Conservation (phyloP, 2,329 filamentous ascomycete genomes). For the Pyrenophora tritici-repentis region DNA sequence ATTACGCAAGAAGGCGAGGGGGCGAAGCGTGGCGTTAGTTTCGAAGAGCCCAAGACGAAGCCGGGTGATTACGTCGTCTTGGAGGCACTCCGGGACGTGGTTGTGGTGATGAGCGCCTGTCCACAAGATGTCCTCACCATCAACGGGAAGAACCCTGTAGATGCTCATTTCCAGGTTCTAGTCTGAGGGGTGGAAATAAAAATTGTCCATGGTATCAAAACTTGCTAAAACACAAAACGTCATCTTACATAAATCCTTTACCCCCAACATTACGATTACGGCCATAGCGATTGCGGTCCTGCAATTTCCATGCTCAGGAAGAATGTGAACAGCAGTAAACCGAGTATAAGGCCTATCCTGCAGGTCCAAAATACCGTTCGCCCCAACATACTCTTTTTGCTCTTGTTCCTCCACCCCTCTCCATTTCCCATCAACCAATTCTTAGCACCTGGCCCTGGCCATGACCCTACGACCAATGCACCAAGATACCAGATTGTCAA, state of each 20-base stretch:
- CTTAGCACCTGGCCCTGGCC: background rate
- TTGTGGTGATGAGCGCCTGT: slow-evolving; percentile 55
- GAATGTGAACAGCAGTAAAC: slow-evolving; percentile 21
- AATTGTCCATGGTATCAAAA: background rate
- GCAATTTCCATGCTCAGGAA: slow-evolving; percentile 22
- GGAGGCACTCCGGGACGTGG: slow-evolving; percentile 52
- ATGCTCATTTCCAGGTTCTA: slow-evolving; percentile 50
- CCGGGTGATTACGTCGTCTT: slow-evolving; percentile 52
- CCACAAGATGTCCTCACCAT: slow-evolving; percentile 53
- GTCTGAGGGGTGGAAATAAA: slow-evolving; percentile 1
- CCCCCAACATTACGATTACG: background rate
- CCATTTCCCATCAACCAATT: background rate
- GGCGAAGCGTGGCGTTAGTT: slow-evolving; percentile 42
- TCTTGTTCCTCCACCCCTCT: background rate
- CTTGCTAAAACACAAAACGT: background rate
- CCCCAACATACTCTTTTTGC: slow-evolving; percentile 4
- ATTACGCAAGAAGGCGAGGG: slow-evolving; percentile 46
- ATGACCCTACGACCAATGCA: slow-evolving; percentile 7
- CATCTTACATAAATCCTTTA: background rate
- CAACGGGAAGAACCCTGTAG: slow-evolving; percentile 50
- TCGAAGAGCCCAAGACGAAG: slow-evolving; percentile 49
- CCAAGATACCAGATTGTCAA: slow-evolving; percentile 22
- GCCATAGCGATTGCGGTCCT: slow-evolving; percentile 15
- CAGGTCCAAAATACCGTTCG: background rate
- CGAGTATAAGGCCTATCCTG: slow-evolving; percentile 15